Conservation (phyloP, 768 basidiomycete species). For the Agaricus bisporus region DNA sequence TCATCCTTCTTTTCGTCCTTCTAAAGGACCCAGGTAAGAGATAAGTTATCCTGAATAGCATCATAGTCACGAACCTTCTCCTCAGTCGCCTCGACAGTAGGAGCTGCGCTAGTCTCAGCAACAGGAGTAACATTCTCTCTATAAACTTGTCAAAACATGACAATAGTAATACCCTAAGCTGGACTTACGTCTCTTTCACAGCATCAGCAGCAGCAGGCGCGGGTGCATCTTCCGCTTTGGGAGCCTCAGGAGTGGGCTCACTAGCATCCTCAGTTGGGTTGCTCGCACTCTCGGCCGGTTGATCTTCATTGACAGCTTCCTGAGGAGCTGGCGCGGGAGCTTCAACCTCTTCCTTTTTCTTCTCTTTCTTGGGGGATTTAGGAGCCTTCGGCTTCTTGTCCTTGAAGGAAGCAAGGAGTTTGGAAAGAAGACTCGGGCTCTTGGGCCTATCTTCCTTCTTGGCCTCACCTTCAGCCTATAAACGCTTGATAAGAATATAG, state of each 20-base stretch:
- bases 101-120: constrained; percentile 36
- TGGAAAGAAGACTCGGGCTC: constrained; percentile 72
- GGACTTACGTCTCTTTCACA: constrained; percentile 65
- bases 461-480: constrained; percentile 40
- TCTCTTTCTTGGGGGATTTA: constrained; percentile 78
- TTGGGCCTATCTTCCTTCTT: constrained; percentile 81
- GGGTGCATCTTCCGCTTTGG: constrained; percentile 37
- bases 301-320: constrained; percentile 40
- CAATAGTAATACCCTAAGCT: neutral
- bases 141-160: neutral
- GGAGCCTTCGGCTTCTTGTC: constrained; percentile 64
- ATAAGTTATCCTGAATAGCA: neutral
- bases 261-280: constrained; percentile 26
- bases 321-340: constrained; percentile 38
- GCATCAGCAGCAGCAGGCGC: constrained; percentile 43
- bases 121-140: constrained; percentile 31
- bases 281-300: constrained; percentile 21
- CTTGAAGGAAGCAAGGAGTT: constrained; percentile 79
- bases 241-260: constrained; percentile 32
- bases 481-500: constrained; percentile 9
- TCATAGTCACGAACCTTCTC: constrained; percentile 43
- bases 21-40: neutral
- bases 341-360: constrained; percentile 69
- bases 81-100: constrained; percentile 48
- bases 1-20: constrained; percentile 38